Conservation (phyloP, 1,139 yeast species). For the Hanseniaspora gamundiae region DNA sequence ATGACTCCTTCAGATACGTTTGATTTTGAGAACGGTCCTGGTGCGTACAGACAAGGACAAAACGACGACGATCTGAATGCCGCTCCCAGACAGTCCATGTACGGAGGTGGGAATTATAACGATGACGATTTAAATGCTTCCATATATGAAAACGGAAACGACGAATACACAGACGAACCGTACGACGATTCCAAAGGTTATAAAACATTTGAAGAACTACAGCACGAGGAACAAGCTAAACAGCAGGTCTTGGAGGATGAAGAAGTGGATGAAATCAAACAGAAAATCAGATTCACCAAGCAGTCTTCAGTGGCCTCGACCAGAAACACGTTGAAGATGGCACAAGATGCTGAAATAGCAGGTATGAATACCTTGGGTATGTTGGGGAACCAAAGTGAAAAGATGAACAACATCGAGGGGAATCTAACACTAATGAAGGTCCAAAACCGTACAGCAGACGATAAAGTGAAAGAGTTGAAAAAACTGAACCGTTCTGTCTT, state of each 20-base stretch:
- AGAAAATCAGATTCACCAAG: conserved; percentile 73
- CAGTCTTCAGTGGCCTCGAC: conserved; percentile 82
- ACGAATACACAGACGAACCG: conserved; percentile 1
- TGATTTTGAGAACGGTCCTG: conserved; percentile 8
- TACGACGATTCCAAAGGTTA: conserved; percentile 13
- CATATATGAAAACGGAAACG: conserved; percentile 12
- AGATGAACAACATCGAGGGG: conserved; percentile 68
- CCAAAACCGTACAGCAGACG: conserved; percentile 74
- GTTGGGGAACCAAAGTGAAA: conserved; percentile 85
- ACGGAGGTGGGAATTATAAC: conserved; percentile 6
- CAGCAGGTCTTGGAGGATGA: conserved; percentile 60
- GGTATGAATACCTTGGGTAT: conserved; percentile 86
- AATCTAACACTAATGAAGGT: conserved; percentile 67
- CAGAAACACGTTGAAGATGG: conserved; percentile 75
- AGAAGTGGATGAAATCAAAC: conserved; percentile 80
- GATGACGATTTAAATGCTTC: conserved; percentile 20
- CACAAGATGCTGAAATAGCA: conserved; percentile 83
- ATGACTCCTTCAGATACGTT: conserved; percentile 9
- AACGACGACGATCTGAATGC: conserved; percentile 12
- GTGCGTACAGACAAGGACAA: neutral
- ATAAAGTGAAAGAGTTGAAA: conserved; percentile 69
- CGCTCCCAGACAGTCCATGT: conserved; percentile 8
- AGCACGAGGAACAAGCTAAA: conserved; percentile 33
- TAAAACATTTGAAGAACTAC: conserved; percentile 24
- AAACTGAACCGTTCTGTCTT: conserved; percentile 73